Evolutionary conservation across 768 basidiomycete species (phyloP).

Genomic region (Butyriboletus loyo): DNA sequence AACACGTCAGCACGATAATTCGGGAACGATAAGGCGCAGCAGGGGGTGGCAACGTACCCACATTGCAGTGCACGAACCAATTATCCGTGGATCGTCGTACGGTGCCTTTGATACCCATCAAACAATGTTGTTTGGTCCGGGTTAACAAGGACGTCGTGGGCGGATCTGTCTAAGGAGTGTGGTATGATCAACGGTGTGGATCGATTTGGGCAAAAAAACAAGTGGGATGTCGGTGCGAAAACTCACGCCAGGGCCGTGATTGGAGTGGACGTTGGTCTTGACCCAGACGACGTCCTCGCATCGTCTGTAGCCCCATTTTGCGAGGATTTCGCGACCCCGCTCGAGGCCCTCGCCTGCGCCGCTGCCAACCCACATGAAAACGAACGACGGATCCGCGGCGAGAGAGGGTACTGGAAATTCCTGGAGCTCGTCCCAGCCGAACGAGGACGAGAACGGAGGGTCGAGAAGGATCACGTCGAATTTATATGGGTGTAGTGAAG

Average conservation of each 20-base stretch:
- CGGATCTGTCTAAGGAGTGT: slow-evolving; percentile 63
- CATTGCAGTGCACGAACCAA: slow-evolving; percentile 98
- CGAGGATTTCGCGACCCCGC: slow-evolving; percentile 84
- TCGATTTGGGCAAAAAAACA: not conserved
- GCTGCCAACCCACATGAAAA: slow-evolving; percentile 95
- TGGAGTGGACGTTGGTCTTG: slow-evolving; percentile 77
- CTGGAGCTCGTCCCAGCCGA: slow-evolving; percentile 82
- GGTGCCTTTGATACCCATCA: slow-evolving; percentile 97
- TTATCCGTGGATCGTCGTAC: slow-evolving; percentile 92
- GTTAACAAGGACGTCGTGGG: slow-evolving; percentile 84
- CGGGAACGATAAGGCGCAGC: not conserved
- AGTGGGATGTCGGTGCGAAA: not conserved
- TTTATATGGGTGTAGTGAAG: slow-evolving; percentile 57
- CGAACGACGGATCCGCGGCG: slow-evolving; percentile 88
- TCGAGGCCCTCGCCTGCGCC: slow-evolving; percentile 91
- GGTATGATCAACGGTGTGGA: not conserved
- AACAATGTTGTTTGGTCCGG: slow-evolving; percentile 91
- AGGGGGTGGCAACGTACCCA: slow-evolving; percentile 54
- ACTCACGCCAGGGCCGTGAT: slow-evolving; percentile 74
- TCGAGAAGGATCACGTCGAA: slow-evolving; percentile 93
- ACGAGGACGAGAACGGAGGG: slow-evolving; percentile 84
- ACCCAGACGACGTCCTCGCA: slow-evolving; percentile 99
- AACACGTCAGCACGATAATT: not conserved
- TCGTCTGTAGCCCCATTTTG: slow-evolving; percentile 90
- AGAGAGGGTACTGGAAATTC: slow-evolving; percentile 78